Evolutionary conservation across 495 filamentous ascomycete species (phyloP), one percentile per base, ranked within the genome.

Genomic region (Xylaria cubensis): DNA sequence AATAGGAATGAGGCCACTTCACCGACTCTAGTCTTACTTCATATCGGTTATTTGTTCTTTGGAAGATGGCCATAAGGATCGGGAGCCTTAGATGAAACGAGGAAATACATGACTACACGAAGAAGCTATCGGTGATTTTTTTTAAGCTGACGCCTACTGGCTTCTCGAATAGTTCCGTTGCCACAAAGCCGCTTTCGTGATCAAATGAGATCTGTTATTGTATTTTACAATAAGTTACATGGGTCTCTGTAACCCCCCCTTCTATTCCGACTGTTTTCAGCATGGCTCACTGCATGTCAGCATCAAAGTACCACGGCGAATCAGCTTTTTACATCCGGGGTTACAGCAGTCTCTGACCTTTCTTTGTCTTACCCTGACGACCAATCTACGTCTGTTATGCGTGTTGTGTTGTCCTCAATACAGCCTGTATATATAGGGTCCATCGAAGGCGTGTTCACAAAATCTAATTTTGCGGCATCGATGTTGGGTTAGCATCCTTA

Each of bases 321-420:
- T 75, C 67, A 72, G 50, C 72, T 53, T 66, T 29, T 73, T 63
- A 71, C 56, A 74, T 70, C 62, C 53, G 41, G 34, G 39, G 51
- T 44, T 75, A 76, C 69, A 74, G 72, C 65, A 77, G 71, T 67
- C 39, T 71, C 75, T 71, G 69, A 41, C 58, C 65, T 69, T 48
- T 72, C 53, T 63, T 72, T 51, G 77, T 79, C 75, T 71, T 73
- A 79, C 75, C 69, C 65, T n/a, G 19, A 19, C 50, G 36, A 72
- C 36, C 36, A 39, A 39, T 39, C 36, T 39, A 8, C 36, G 36
- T 7, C 36, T 39, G 5, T 39, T 8, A 39, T 39, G 36, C 36
- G 36, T 39, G 36, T 39, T 39, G 36, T 39, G 36, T 39, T 39
- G 36, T 39, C 36, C 36, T 39, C 70, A 72, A 66, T 72, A 63